phyloP scores from a whole-genome alignment of 768 basidiomycete genomes.

The Russula virescens region DNA sequence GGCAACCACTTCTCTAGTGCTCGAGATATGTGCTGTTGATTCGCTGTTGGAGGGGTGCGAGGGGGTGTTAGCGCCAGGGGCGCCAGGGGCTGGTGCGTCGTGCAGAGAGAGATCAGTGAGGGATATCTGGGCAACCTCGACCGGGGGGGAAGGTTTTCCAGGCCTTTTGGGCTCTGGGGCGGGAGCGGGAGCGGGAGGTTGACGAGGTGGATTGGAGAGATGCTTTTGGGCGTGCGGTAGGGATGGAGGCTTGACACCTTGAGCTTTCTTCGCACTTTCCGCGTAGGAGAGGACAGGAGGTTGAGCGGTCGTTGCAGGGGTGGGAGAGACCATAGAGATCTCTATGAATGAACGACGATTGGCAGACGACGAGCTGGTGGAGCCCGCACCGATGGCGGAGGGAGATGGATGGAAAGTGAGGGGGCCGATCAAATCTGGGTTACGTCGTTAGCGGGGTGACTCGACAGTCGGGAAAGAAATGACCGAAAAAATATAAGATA shows the following conservation, averaged over 20 bases:
- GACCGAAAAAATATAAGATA: too few relatives aligned
- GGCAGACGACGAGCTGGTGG: constrained; percentile 15
- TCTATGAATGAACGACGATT: constrained; percentile 26
- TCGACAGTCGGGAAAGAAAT: too few relatives aligned
- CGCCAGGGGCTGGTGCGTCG: constrained; percentile 4
- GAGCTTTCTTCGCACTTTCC: constrained; percentile 36
- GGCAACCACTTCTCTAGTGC: not conserved
- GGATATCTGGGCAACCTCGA: constrained; percentile 7
- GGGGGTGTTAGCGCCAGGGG: not conserved
- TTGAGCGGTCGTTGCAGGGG: constrained; percentile 28
- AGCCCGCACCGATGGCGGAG: constrained; percentile 24
- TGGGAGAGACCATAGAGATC: constrained; percentile 30
- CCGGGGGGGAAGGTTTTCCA: not conserved
- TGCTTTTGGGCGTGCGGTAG: constrained; percentile 15
- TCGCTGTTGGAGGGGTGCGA: constrained; percentile 6
- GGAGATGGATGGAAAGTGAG: constrained; percentile 14
- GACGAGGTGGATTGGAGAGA: constrained; percentile 15
- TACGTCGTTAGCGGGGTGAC: not conserved
- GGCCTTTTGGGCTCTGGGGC: constrained; percentile 6
- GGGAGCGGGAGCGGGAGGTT: constrained; percentile 4
- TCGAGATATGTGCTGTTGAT: constrained; percentile 1
- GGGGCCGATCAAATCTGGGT: constrained; percentile 15
- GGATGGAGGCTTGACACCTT: constrained; percentile 28
- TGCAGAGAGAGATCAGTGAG: constrained; percentile 8
- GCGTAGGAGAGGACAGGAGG: constrained; percentile 49